Conservation (phyloP, 2,329 filamentous ascomycete species). For the Alternaria sp. region DNA sequence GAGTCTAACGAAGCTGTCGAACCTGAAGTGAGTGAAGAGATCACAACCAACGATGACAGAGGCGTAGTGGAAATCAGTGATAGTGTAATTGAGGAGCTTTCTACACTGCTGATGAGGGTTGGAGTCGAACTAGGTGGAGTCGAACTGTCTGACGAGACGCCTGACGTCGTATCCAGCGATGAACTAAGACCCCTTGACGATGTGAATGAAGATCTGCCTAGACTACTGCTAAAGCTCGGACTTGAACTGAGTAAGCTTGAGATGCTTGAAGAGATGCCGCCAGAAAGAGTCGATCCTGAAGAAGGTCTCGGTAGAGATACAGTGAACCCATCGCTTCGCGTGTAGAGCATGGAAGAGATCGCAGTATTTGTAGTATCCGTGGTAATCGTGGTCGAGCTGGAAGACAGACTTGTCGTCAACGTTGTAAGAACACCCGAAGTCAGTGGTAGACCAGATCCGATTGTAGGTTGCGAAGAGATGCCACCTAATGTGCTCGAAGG, state of each 20-base stretch:
- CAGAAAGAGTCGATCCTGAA: background rate
- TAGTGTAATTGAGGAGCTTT: background rate
- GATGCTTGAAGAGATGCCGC: background rate
- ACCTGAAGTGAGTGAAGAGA: background rate
- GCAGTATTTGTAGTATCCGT: background rate
- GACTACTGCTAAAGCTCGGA: background rate
- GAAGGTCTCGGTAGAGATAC: background rate
- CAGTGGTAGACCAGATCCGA: background rate
- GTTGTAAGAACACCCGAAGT: constrained; percentile 2
- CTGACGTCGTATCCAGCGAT: background rate
- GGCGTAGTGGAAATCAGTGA: background rate
- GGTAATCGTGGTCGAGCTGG: background rate
- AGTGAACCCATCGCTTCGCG: background rate
- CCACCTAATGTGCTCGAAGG: background rate
- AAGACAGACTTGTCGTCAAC: background rate
- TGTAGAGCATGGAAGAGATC: background rate
- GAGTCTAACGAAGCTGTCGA: background rate
- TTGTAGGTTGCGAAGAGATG: background rate
- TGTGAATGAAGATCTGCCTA: background rate
- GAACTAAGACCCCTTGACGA: background rate
- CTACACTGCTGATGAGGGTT: background rate
- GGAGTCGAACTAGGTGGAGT: background rate
- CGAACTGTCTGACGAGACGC: background rate
- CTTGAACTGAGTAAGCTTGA: background rate
- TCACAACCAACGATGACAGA: background rate